These are phyloP conservation scores for Colletotrichum sojae DNA, from an alignment of 2,329 filamentous ascomycete genomes.

Conservation along the genomic window DNA sequence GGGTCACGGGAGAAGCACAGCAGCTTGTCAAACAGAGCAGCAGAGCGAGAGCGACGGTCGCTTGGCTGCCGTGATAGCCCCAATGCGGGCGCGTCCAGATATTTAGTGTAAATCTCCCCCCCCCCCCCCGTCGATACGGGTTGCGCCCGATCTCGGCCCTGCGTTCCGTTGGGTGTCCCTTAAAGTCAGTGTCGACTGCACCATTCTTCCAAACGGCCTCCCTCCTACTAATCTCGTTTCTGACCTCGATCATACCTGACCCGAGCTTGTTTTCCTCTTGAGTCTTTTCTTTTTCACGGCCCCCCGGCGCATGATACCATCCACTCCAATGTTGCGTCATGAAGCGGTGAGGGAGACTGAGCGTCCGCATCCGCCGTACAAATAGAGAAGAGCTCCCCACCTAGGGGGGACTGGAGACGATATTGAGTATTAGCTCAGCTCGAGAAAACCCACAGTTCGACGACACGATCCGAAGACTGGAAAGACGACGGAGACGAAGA, in stretches of 20 bases:
- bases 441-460: conserved; percentile 5
- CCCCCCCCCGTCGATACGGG: neutral
- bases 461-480: neutral
- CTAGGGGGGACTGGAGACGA: neutral
- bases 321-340: conserved; percentile 40
- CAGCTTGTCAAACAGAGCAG: neutral
- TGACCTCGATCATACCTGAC: conserved; percentile 11
- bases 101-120: neutral
- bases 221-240: conserved; percentile 28
- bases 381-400: conserved; percentile 24
- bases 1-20: neutral
- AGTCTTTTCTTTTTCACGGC: neutral
- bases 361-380: conserved; percentile 26
- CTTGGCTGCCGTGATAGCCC: conserved; percentile 4
- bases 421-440: neutral
- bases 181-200: conserved; percentile 8
- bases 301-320: conserved; percentile 40
- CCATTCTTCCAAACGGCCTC: neutral
- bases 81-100: conserved; percentile 12
- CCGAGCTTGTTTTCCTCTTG: neutral
- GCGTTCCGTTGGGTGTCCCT: neutral
- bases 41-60: neutral
- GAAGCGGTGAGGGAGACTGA: conserved; percentile 38
- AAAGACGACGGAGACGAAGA: neutral
- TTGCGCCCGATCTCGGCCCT: conserved; percentile 27